phyloP scores from a whole-genome alignment of 2,329 filamentous ascomycete species.

The Dactylellina haptotyla region DNA sequence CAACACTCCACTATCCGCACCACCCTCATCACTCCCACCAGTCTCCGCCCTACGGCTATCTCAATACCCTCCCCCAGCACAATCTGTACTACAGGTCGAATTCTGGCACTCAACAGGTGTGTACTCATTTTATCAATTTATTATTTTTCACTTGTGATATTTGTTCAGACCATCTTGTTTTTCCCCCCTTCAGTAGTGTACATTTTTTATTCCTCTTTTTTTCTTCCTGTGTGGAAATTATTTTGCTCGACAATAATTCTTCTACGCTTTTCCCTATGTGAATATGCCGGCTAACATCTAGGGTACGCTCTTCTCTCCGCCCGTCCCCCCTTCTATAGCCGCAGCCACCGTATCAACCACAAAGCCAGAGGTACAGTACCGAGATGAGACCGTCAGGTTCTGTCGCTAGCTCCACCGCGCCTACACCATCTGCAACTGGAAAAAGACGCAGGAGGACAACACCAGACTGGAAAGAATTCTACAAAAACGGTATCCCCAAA shows the following conservation, averaged over 20 bases:
- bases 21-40: slow-evolving; percentile 37
- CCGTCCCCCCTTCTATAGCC: no score
- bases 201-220: not conserved
- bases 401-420: slow-evolving; percentile 40
- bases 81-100: slow-evolving; percentile 49
- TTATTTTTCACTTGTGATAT: slow-evolving; percentile 3
- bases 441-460: slow-evolving; percentile 68
- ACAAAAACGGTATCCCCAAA: slow-evolving; percentile 82
- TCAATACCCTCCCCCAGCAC: slow-evolving; percentile 48
- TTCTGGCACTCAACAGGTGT: slow-evolving; percentile 51
- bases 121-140: not conserved
- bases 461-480: slow-evolving; percentile 82
- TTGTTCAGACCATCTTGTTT: not conserved
- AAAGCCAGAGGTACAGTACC: slow-evolving; percentile 59
- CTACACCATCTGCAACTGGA: slow-evolving; percentile 44
- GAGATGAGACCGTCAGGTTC: slow-evolving; percentile 61
- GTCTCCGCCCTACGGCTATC: slow-evolving; percentile 50
- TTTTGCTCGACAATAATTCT: not conserved
- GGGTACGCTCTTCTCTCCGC: not conserved
- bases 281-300: slow-evolving; percentile 28
- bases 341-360: slow-evolving; percentile 36
- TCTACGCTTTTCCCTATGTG: not conserved
- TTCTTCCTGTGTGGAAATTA: slow-evolving; percentile 5
- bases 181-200: not conserved
- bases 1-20: slow-evolving; percentile 53